Base-by-base conservation (phyloP, 352 stramenopile species). In the Pythium biforme region DNA sequence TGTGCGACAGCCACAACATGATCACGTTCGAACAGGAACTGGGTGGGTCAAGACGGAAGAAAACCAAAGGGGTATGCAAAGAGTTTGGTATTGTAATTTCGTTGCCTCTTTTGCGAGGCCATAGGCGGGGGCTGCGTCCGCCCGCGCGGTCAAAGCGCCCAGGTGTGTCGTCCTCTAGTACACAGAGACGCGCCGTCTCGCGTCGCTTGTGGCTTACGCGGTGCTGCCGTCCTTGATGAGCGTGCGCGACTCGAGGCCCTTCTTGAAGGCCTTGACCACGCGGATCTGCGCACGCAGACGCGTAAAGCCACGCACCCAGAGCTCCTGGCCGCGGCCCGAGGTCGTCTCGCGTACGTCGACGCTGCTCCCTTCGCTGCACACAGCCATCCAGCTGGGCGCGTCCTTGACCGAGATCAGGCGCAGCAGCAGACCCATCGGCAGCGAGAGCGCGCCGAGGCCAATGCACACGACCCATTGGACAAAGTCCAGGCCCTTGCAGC, bases 391-490 rank as follows among this genome's bases (percentile, higher is more conserved):
- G 26, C 53, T 59, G 22, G 72, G 72, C 15, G 75, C 37, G 10
- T 63, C 62, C 66, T 88, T 89, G 19, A 70, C 59, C 27, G 77
- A 86, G 0, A 91, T 37, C 31, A 70, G 70, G 8, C 79, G 80
- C 31, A 94, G 60, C 9, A 76, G 22, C 4, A 88, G 57, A 20
- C 80, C 81, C n/a, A 90, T 39, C 0, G 84, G 81, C 26, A 89
- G 53, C 17, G 80, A 74, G 0, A 64, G 26, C 0, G 72, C 68
- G 1, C 79, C 77, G 4, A 93, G 49, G 2, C 55, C 64, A 33
- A 92, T 85, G 27, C 61, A 86, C 27, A 85, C 63, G 0, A 74
- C 71, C 77, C 81, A 91, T 49, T 89, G 75, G 0, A 3, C 52
- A 0, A 60, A 68, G 1, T 70, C 76, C 11, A 92, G 60, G 1